phyloP scores from a whole-genome alignment of 1,139 yeast genomes.

The Debaryomycetaceae sp. region DNA sequence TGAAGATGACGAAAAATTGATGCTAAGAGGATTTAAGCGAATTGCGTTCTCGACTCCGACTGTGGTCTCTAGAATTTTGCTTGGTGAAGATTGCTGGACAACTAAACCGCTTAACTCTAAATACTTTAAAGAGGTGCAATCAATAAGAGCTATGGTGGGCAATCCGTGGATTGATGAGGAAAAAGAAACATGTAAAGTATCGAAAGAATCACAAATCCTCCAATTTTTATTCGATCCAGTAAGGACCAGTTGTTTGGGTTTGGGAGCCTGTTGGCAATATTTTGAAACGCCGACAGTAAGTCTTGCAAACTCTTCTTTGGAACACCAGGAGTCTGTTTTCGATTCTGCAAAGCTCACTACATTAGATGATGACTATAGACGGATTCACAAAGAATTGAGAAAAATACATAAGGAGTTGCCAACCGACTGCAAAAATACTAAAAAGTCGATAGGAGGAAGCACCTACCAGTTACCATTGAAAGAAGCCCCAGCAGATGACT shows the following conservation, averaged over 20 bases:
- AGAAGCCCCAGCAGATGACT: conserved; percentile 12
- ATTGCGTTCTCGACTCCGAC: conserved; percentile 22
- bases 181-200: conserved; percentile 21
- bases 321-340: conserved; percentile 3
- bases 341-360: conserved; percentile 22
- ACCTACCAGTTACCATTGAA: conserved; percentile 6
- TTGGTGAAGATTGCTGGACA: conserved; percentile 60
- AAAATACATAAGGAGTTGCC: conserved; percentile 1
- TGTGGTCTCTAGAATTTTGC: conserved; percentile 25
- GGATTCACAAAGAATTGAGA: conserved; percentile 26
- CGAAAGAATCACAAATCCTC: conserved; percentile 34
- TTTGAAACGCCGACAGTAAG: conserved; percentile 26
- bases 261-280: conserved; percentile 42
- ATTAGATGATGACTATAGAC: conserved; percentile 36
- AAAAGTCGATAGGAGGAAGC: conserved; percentile 12
- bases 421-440: conserved; percentile 1
- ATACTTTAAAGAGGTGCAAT: conserved; percentile 48
- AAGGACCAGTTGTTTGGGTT: conserved; percentile 42
- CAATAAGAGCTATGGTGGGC: conserved; percentile 49
- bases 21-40: conserved; percentile 18
- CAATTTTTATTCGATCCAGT: conserved; percentile 35
- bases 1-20: conserved; percentile 6
- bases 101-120: conserved; percentile 34
- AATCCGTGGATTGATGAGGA: conserved; percentile 34
- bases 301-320: conserved; percentile 6